phyloP scores from a whole-genome alignment of 2,329 filamentous ascomycete genomes.

The Aspergillus latus region DNA sequence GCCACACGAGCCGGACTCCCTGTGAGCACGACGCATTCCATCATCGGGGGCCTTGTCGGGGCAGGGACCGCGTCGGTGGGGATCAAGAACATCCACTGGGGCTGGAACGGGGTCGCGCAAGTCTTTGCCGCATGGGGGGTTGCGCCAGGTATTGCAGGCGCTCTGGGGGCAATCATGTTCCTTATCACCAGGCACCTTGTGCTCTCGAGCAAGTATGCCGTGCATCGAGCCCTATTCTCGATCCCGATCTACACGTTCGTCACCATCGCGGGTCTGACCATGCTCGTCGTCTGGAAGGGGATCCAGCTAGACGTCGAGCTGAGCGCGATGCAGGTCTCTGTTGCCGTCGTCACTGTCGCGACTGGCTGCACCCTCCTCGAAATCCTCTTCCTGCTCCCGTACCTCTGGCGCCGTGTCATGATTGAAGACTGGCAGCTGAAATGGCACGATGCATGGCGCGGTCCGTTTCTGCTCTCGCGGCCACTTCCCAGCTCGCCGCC shows the following conservation, averaged over 20 bases:
- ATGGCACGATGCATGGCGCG: conserved; percentile 11
- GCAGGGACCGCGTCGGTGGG: conserved; percentile 8
- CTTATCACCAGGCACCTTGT: conserved; percentile 49
- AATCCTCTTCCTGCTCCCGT: conserved; percentile 10
- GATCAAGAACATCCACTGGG: conserved; percentile 30
- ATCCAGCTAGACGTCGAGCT: conserved; percentile 8
- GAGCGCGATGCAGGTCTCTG: conserved; percentile 2
- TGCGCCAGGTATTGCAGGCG: conserved; percentile 48
- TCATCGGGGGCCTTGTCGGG: conserved; percentile 31
- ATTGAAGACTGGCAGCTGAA: conserved; percentile 12
- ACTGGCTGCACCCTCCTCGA: conserved; percentile 8
- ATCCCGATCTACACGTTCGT: conserved; percentile 50
- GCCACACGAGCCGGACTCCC: conserved; percentile 33
- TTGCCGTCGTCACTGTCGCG: conserved; percentile 5
- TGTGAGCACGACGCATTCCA: conserved; percentile 39
- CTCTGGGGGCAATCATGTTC: conserved; percentile 49
- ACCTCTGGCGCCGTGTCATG: conserved; percentile 14
- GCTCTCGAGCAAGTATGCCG: conserved; percentile 47
- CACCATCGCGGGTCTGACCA: conserved; percentile 34
- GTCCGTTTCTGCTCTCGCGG: background rate
- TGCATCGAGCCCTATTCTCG: conserved; percentile 48
- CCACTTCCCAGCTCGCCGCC: conserved; percentile 4
- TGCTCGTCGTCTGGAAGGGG: conserved; percentile 13
- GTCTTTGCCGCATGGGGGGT: conserved; percentile 49
- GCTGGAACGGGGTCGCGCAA: conserved; percentile 41